Base-by-base conservation (phyloP, 805 yeast species). In the Scheffersomyces ergatensis region DNA sequence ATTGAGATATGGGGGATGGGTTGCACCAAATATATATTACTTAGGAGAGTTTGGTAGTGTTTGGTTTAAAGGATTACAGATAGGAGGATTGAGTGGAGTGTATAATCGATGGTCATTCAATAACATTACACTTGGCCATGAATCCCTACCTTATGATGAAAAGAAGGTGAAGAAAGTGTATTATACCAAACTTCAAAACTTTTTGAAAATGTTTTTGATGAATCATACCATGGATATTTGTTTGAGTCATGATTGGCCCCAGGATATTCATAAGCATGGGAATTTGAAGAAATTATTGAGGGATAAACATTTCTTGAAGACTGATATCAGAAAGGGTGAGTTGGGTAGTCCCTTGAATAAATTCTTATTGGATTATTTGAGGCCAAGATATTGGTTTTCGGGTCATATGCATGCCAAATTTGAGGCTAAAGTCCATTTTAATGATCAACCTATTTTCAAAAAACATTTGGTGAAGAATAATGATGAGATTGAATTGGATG, bases 191-290 rank as follows among this genome's bases (percentile, higher is more conserved):
- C 76, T 85, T 35, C 71, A 72, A 39, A 85, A 84, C 42, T 77
- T 76, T 40, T 47, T 80, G 27, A 85, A 84, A 46, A 62, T 88
- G 49, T 62, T 68, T 49, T 48, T 76, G 51, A 50, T 76, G 43
- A 43, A 50, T 11, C 45, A 46, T 4, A 44, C 50, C 11, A 35
- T 79, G 5, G 85, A 87, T 49, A 57, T 89, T 1, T 70, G 84
- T 57, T 45, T 92, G 39, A 77, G 87, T 24, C 99, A 93, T 61
- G 99, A 93, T 65, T 93, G 99, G 99, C 99, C 99, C 0, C 81
- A 72, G 31, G 87, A 85, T 3, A 81, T 90, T 8, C 84, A 75
- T 33, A 62, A 77, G 4, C 63, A 76, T 58, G 98, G 97, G 0
- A 60, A 85, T 51, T 14, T 69, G n/a, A 47, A 58, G 0, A 42